These are phyloP conservation scores for Euryodendron excelsum DNA, from an alignment of 148 eudicot species.

Conservation along the genomic window DNA sequence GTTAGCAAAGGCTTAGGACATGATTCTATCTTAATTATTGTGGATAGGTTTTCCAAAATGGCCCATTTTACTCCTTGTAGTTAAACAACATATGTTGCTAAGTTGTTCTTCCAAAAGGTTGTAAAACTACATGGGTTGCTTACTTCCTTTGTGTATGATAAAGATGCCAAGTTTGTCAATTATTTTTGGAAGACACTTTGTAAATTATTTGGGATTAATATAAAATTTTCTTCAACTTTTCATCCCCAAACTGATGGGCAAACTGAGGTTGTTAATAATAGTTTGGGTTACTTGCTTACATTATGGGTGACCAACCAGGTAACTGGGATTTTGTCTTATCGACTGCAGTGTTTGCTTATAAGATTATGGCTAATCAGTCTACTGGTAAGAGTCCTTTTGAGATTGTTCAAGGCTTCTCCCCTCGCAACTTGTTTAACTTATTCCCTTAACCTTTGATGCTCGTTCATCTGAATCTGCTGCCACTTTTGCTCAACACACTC, in stretches of 20 bases:
- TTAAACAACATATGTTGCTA: not conserved
- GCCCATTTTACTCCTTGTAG: not conserved
- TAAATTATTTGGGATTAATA: too few species aligned
- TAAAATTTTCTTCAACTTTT: too few species aligned
- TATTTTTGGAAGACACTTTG: too few species aligned
- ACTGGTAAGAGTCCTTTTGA: too few species aligned
- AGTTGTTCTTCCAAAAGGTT: not conserved
- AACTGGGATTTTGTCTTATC: not conserved
- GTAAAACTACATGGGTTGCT: not conserved
- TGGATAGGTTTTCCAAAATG: not conserved
- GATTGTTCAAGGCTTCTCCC: too few species aligned
- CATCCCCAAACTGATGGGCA: too few species aligned
- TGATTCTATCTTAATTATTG: not conserved
- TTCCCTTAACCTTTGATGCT: too few species aligned
- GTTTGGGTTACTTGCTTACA: not conserved
- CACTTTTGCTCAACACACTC: too few species aligned
- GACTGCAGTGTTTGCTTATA: not conserved
- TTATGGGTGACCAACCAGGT: not conserved
- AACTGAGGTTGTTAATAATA: not conserved
- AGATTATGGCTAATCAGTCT: too few species aligned
- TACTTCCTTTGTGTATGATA: not conserved
- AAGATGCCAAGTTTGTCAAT: not conserved
- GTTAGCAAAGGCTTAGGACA: not conserved
- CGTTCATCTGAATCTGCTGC: too few species aligned
- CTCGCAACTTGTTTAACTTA: too few species aligned